phyloP scores from a whole-genome alignment of 2,329 filamentous ascomycete species.

The Colletotrichum gloeosporioides region DNA sequence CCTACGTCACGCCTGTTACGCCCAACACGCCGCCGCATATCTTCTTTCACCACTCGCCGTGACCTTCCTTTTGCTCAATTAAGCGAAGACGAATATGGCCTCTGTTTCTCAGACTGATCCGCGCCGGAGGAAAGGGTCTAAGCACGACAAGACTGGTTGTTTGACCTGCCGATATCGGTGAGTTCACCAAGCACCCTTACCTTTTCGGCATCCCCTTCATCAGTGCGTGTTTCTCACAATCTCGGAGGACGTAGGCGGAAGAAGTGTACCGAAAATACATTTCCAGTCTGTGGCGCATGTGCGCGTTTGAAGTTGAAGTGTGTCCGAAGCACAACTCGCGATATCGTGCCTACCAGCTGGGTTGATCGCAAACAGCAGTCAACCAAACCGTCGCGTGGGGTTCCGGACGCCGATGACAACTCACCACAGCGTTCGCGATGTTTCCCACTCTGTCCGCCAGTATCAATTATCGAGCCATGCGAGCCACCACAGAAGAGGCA shows the following conservation, averaged over 20 bases:
- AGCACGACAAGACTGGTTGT: constrained; percentile 23
- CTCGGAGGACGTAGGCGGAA: constrained; percentile 5
- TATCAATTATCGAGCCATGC: not conserved
- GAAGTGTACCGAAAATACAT: constrained; percentile 22
- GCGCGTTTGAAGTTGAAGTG: constrained; percentile 20
- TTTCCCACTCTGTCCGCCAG: not conserved
- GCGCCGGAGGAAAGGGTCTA: constrained; percentile 19
- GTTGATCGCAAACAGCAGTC: not conserved
- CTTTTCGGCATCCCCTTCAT: not conserved
- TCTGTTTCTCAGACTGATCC: not conserved
- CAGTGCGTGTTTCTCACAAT: not conserved
- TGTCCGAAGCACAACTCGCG: constrained; percentile 11
- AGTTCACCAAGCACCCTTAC: not conserved
- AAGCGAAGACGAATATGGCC: not conserved
- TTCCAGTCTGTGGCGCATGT: constrained; percentile 19
- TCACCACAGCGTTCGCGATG: not conserved
- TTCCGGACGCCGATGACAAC: not conserved
- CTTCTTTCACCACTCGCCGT: not conserved
- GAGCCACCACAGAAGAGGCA: constrained; percentile 13
- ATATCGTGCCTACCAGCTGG: constrained; percentile 17
- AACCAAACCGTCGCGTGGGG: not conserved
- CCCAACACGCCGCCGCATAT: not conserved
- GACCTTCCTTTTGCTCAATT: not conserved
- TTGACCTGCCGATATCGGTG: constrained; percentile 24
- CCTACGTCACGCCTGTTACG: constrained; percentile 2